phyloP scores from a whole-genome alignment of 495 filamentous ascomycete genomes.

The Neurospora sp. region DNA sequence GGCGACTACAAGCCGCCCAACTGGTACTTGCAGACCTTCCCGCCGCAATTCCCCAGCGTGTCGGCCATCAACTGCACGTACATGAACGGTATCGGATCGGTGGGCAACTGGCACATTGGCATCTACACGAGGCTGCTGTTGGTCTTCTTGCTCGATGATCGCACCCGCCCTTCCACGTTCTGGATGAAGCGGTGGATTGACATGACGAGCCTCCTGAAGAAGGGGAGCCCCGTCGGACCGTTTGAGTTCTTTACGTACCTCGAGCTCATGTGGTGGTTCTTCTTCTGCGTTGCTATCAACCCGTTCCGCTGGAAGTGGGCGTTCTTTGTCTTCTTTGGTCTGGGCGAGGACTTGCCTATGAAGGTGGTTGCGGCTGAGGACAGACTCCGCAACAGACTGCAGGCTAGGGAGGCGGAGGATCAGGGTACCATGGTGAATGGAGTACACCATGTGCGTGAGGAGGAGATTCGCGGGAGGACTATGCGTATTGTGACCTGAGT shows the following conservation, averaged over 20 bases:
- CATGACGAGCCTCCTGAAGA: conserved; percentile 68
- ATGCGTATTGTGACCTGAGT: not conserved
- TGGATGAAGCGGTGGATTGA: conserved; percentile 84
- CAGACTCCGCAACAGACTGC: conserved; percentile 36
- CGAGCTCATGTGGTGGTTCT: conserved; percentile 77
- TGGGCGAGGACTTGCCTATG: conserved; percentile 56
- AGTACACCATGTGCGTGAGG: not conserved
- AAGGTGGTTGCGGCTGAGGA: conserved; percentile 58
- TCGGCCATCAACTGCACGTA: conserved; percentile 80
- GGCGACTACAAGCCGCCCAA: conserved; percentile 68
- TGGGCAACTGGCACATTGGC: conserved; percentile 81
- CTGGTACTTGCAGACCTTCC: conserved; percentile 83
- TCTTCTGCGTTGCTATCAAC: conserved; percentile 66
- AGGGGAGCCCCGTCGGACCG: conserved; percentile 53
- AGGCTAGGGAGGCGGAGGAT: conserved; percentile 1
- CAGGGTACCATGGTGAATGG: not conserved
- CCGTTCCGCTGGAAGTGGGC: conserved; percentile 80
- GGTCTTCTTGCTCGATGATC: conserved; percentile 74
- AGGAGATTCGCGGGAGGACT: not conserved
- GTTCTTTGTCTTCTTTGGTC: conserved; percentile 68
- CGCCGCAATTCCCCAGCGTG: conserved; percentile 51
- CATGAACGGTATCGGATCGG: conserved; percentile 67
- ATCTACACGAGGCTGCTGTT: conserved; percentile 79
- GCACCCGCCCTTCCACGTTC: conserved; percentile 56
- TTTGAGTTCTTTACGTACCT: conserved; percentile 87